Base-by-base conservation (phyloP, 2,329 filamentous ascomycete species). In the Ophiostoma novo-ulmi region DNA sequence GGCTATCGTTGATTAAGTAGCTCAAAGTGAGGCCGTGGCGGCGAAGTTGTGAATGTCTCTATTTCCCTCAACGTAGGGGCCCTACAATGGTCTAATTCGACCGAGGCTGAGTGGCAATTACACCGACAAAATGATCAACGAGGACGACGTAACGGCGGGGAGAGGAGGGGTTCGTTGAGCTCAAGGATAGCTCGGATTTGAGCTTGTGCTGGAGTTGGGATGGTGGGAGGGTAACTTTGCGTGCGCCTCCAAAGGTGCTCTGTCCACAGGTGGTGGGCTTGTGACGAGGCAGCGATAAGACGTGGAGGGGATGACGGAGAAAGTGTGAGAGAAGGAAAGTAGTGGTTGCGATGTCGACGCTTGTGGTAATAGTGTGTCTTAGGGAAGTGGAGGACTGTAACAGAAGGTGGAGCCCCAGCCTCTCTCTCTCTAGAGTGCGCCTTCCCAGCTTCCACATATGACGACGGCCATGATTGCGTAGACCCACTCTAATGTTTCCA, bases 311-410 rank as follows among this genome's bases (percentile, higher is more conserved):
- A 64, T 64, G 61, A 38, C 61, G 61, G 61, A 64, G 35, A 17
- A 13, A 63, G 26, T 11, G 48, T 20, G 58, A 36, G 58, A 63
- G 58, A 63, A 36, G 17, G 13, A 63, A 7, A 36, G 6, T 31
- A 17, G 58, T 36, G 61, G 61, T 38, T 14, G 61, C 61, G 61
- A 64, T 64, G 61, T 64, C 61, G 31, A 64, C 35, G 61, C 61
- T 38, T 64, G 35, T 64, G 61, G 31, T 64, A 36, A n/a, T 64
- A 38, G 61, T 64, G 61, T 64, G 61, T 64, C 61, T 64, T 64
- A 31, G 61, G 58, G 10, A 63, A 63, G 58, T 63, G 58, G 58
- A 63, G 58, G 58, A 14, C 58, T 31, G 58, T 31, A 63, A 36
- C 58, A 36, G 26, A 35, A n/a, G 31, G 61, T 64, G 61, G 61